A percentile compares a stretch with the other conserved stretches of the same genome.
These are phyloP conservation scores for Candida multigemmis DNA, from an alignment of 805 yeast species.

Conservation along the genomic window DNA sequence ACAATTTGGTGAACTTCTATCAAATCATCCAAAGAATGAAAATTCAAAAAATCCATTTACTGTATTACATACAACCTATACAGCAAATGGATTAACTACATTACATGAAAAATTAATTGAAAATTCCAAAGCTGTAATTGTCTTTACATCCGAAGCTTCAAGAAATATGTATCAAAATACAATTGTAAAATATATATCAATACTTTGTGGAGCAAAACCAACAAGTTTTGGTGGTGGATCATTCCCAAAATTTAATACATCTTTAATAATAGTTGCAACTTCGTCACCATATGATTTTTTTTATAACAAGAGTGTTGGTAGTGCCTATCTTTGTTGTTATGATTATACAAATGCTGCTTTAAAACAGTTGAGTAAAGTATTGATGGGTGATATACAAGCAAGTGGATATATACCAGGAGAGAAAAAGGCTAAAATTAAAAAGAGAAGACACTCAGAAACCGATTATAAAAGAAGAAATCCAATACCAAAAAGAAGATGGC, in stretches of 20 bases:
- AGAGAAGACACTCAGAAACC: constrained; percentile 9
- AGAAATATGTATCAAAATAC: constrained; percentile 56
- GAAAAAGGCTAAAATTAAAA: constrained; percentile 16
- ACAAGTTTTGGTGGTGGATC: constrained; percentile 11
- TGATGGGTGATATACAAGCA: constrained; percentile 46
- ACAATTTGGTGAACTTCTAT: constrained; percentile 39
- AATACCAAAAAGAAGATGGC: constrained; percentile 37
- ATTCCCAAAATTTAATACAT: constrained; percentile 29
- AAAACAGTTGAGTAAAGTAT: constrained; percentile 37
- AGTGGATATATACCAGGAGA: constrained; percentile 53
- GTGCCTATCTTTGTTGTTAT: constrained; percentile 51
- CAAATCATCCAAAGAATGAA: constrained; percentile 21
- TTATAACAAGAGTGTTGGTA: constrained; percentile 44
- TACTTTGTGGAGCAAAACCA: constrained; percentile 43
- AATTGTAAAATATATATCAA: constrained; percentile 46
- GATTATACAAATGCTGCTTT: constrained; percentile 50
- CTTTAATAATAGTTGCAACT: constrained; percentile 50
- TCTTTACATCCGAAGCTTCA: constrained; percentile 49
- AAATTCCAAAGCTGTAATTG: constrained; percentile 40
- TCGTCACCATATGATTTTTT: constrained; percentile 57
- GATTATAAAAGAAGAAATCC: constrained; percentile 6
- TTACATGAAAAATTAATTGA: constrained; percentile 47
- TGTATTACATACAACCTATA: constrained; percentile 49
- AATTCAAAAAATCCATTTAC: constrained; percentile 24
- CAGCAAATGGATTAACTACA: constrained; percentile 47